phyloP scores from a whole-genome alignment of 352 stramenopile genomes.

The Globisporangium camurandrum region DNA sequence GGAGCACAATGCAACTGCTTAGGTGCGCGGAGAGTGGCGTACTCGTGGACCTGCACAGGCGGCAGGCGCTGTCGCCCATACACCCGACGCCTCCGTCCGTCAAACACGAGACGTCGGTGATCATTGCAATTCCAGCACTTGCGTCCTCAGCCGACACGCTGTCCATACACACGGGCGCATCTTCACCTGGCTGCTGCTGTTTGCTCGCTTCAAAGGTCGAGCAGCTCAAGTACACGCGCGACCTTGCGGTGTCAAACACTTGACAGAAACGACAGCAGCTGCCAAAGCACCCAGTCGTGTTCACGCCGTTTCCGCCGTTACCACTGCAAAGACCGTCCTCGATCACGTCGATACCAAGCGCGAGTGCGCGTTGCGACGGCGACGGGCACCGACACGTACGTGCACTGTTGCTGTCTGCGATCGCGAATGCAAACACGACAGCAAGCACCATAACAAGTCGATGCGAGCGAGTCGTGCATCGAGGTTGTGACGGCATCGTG shows the following conservation, averaged over 20 bases:
- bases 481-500: too few relatives aligned
- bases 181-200: neutral
- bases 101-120: constrained; percentile 15
- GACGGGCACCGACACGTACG: neutral
- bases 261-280: constrained; percentile 2
- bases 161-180: neutral
- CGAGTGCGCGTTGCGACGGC: neutral
- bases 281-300: constrained; percentile 1
- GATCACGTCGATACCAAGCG: neutral
- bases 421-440: neutral
- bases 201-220: neutral
- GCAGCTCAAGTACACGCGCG: constrained; percentile 3
- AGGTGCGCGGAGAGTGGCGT: constrained; percentile 4
- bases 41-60: constrained; percentile 6
- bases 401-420: neutral
- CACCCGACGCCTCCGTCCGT: constrained; percentile 5
- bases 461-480: neutral
- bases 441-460: neutral
- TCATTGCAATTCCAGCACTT: neutral
- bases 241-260: neutral
- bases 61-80: constrained; percentile 2
- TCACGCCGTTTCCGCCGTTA: neutral
- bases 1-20: neutral
- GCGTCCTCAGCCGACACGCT: neutral
- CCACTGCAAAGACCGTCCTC: neutral